A percentile compares a stretch with the other conserved stretches of the same genome.
phyloP scores from a whole-genome alignment of 768 basidiomycete genomes.

The Psilocybe cubensis region DNA sequence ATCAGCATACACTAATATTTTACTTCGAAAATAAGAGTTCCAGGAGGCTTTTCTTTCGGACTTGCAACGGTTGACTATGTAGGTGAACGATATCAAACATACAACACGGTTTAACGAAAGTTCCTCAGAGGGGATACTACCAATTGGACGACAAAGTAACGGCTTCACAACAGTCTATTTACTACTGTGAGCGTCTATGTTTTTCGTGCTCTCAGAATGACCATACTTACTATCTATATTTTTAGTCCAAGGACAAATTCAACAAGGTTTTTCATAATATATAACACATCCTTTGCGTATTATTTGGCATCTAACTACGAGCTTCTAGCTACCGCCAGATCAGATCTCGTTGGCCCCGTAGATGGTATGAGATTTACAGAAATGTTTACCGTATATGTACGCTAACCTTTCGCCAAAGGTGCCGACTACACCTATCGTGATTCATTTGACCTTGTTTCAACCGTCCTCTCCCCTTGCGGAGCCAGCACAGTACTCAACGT shows the following conservation, averaged over 20 bases:
- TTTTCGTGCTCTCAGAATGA: neutral
- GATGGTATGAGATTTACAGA: conserved; percentile 9
- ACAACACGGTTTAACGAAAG: neutral
- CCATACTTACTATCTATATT: neutral
- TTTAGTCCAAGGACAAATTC: conserved; percentile 28
- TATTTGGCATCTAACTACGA: neutral
- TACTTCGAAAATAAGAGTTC: conserved; percentile 15
- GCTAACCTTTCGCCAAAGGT: conserved; percentile 8
- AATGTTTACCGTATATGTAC: neutral
- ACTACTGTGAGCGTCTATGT: conserved; percentile 23
- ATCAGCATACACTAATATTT: neutral
- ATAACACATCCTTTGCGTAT: neutral
- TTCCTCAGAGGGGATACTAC: conserved; percentile 25
- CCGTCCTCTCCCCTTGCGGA: conserved; percentile 24
- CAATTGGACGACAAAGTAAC: conserved; percentile 27
- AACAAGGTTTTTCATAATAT: conserved; percentile 21
- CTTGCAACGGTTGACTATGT: conserved; percentile 27
- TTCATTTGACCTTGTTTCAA: conserved; percentile 26
- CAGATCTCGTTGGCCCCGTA: conserved; percentile 25
- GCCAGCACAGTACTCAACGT: conserved; percentile 25
- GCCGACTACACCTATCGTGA: conserved; percentile 27
- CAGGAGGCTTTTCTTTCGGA: conserved; percentile 27
- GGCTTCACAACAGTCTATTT: conserved; percentile 26
- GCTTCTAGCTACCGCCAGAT: conserved; percentile 24
- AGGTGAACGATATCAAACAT: neutral